These are phyloP conservation scores for Arabis hirsuta DNA, from an alignment of 345 rosid species.

Conservation along the genomic window DNA sequence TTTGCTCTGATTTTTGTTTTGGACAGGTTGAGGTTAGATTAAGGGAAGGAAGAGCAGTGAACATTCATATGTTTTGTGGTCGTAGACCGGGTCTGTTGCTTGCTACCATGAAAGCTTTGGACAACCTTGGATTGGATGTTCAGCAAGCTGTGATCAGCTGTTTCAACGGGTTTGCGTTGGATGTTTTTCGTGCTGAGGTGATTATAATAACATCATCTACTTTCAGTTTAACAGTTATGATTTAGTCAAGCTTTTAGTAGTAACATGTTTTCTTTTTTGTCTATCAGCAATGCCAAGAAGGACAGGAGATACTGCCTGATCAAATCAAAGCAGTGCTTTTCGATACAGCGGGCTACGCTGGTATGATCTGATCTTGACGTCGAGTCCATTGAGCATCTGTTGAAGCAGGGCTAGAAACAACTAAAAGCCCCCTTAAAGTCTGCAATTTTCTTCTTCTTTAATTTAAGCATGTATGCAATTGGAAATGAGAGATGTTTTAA, in stretches of 20 bases:
- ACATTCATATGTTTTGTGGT: slow-evolving; percentile 95
- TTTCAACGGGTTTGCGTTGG: slow-evolving; percentile 92
- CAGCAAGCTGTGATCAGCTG: slow-evolving; percentile 98
- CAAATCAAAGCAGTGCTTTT: slow-evolving; percentile 91
- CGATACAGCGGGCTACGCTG: slow-evolving; percentile 81
- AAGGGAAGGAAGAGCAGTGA: slow-evolving; percentile 97
- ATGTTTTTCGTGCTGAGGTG: slow-evolving; percentile 97
- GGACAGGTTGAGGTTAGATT: slow-evolving; percentile 85
- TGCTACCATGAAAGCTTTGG: slow-evolving; percentile 90
- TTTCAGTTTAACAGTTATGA: background rate
- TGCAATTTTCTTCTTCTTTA: slow-evolving; percentile 31
- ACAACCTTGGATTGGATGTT: slow-evolving; percentile 90
- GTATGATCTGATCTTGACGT: slow-evolving; percentile 39
- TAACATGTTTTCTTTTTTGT: background rate
- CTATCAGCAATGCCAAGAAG: slow-evolving; percentile 88
- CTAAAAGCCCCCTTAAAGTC: slow-evolving; percentile 3
- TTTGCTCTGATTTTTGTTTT: background rate
- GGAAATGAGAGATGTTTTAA: slow-evolving; percentile 9
- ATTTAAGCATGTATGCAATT: slow-evolving; percentile 33
- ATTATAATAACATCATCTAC: background rate
- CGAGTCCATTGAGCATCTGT: slow-evolving; percentile 24
- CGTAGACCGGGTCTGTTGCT: slow-evolving; percentile 91
- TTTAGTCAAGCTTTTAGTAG: background rate
- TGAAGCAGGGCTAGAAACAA: slow-evolving; percentile 33
- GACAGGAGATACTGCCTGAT: slow-evolving; percentile 80